Evolutionary conservation across 768 basidiomycete species (phyloP), one percentile per base, ranked within the genome.

Genomic region (Naganishia friedmannii): DNA sequence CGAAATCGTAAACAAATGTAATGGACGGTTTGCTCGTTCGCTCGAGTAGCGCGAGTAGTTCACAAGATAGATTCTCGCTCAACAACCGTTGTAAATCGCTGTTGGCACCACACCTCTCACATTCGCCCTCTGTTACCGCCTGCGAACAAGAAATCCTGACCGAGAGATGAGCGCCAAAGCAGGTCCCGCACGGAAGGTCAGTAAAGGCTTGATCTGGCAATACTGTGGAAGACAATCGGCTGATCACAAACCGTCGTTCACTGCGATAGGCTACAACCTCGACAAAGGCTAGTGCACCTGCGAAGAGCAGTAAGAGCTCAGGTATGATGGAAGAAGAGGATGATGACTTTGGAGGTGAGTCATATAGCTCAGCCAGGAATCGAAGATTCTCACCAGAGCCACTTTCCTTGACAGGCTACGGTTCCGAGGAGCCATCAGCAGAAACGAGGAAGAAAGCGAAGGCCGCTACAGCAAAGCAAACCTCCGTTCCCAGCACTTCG

Each of bases 141-240:
- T 2, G 42, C 42, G 15, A 42, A 5, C 42, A 42, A 42, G 15
- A 42, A 10, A 8, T 42, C 15, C 42, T 5, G 12, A 23, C 46
- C n/a, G 9, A 15, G 58, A 73, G 73, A 67, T 77, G 45, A 71
- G 72, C 12, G 67, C 72, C 0, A 77, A 77, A 51, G 45, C 72
- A 15, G 75, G 77, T 54, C 71, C 21, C 8, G 7, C 60, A 28
- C 60, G 60, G 13, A 63, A 63, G 42, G 60, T 63, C n/a, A 9
- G 60, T 46, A 15, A 63, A 29, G 21, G 29, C 60, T 23, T 45
- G n/a, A n/a, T n/a, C n/a, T n/a, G 4, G 9, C 34, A 23, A 42
- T 26, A 45, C 9, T 21, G 4, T 4, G 34, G 6, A 37, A 32
- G 26, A 63, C 6, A 34, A 3, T 51, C 37, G 29, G 42, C 60